Percentiles rank a stretch among this genome's conserved stretches.
phyloP scores from a whole-genome alignment of 2,329 filamentous ascomycete genomes.

The Fusarium palustre region DNA sequence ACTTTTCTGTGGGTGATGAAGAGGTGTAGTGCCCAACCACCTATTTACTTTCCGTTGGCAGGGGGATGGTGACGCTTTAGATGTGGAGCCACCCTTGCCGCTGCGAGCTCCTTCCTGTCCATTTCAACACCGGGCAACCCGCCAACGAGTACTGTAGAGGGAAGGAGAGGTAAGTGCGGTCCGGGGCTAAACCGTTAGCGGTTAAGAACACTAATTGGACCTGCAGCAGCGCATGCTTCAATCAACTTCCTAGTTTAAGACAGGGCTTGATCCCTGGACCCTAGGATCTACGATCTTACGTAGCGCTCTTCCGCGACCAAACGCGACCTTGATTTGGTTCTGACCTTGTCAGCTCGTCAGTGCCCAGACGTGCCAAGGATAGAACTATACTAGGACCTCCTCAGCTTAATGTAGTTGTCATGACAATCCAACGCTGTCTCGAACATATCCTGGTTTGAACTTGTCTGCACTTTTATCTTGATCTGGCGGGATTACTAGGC shows the following conservation, averaged over 20 bases:
- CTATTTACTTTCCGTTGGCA: slow-evolving; percentile 46
- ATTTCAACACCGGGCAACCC: slow-evolving; percentile 42
- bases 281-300: slow-evolving; percentile 44
- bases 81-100: slow-evolving; percentile 23
- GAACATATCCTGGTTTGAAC: slow-evolving; percentile 15
- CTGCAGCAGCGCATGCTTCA: slow-evolving; percentile 34
- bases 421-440: slow-evolving; percentile 47
- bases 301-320: slow-evolving; percentile 20
- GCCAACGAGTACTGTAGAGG: slow-evolving; percentile 27
- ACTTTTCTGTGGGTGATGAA: slow-evolving; percentile 40
- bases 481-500: background rate
- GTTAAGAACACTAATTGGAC: slow-evolving; percentile 29
- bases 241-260: slow-evolving; percentile 20
- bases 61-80: slow-evolving; percentile 42
- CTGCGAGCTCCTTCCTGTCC: slow-evolving; percentile 10
- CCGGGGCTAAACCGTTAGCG: slow-evolving; percentile 7
- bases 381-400: slow-evolving; percentile 16
- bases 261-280: slow-evolving; percentile 36
- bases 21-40: slow-evolving; percentile 42
- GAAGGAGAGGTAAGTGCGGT: slow-evolving; percentile 12
- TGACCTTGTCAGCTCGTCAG: slow-evolving; percentile 28
- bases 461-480: slow-evolving; percentile 8
- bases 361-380: slow-evolving; percentile 33
- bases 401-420: slow-evolving; percentile 44
- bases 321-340: slow-evolving; percentile 17